A percentile compares a stretch with the other conserved stretches of the same genome.
Conservation (phyloP, 1,284 basidiomycete genomes). For the Cryptococcus depauperatus region DNA sequence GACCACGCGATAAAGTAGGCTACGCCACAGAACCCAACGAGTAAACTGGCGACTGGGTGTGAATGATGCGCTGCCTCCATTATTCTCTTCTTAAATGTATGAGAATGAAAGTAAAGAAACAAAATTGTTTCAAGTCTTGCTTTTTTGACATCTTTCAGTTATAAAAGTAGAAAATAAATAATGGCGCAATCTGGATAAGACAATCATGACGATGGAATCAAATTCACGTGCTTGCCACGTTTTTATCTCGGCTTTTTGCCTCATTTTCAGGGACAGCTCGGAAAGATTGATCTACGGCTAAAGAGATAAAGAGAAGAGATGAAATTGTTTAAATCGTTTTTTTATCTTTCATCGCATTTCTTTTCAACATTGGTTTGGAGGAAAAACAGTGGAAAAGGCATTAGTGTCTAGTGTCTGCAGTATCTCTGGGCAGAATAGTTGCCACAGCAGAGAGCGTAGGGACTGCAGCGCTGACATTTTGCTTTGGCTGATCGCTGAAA, state of each 20-base stretch:
- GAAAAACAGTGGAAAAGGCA: no score
- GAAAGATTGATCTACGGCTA: no score
- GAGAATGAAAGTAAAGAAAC: not conserved
- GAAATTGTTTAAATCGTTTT: constrained; percentile 1
- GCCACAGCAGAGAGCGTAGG: no score
- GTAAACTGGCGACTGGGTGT: constrained; percentile 12
- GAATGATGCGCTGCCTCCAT: not conserved
- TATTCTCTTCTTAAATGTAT: not conserved
- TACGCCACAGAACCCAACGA: constrained; percentile 28
- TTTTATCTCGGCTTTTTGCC: no score
- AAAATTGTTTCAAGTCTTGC: no score
- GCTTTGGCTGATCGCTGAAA: not conserved
- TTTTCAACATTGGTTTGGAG: no score
- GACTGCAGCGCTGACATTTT: no score
- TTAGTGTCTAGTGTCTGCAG: no score
- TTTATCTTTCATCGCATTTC: not conserved
- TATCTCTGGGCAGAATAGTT: no score
- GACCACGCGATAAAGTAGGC: constrained; percentile 45
- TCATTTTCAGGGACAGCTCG: no score
- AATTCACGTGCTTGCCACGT: not conserved
- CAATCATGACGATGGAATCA: constrained; percentile 3
- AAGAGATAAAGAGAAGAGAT: no score
- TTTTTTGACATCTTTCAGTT: no score
- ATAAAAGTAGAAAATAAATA: not conserved
- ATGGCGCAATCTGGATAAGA: constrained; percentile 2